Conservation (phyloP, 2,329 filamentous ascomycete species). For the Zopfia rhizophila region DNA sequence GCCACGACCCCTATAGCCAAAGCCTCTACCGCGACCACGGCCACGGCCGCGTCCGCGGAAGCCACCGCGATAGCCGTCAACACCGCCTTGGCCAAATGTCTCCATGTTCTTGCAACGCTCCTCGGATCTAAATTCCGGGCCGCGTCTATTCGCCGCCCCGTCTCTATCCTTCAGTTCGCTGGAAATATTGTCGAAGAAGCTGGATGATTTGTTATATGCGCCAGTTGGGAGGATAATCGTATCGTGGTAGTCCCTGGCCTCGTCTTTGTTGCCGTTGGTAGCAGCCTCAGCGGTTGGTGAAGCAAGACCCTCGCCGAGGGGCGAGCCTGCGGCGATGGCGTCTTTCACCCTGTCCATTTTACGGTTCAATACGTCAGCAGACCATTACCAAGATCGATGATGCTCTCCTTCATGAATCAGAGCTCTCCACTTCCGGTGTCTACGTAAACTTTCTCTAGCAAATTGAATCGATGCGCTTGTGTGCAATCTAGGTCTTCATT, state of each 20-base stretch:
- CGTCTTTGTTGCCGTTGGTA: conserved; percentile 50
- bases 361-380: conserved; percentile 39
- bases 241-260: conserved; percentile 52
- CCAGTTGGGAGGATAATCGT: conserved; percentile 58
- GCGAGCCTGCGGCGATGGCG: conserved; percentile 81
- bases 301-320: conserved; percentile 61
- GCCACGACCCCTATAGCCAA: conserved; percentile 58
- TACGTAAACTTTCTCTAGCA: conserved; percentile 58
- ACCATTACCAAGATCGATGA: conserved; percentile 38
- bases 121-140: conserved; percentile 88
- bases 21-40: conserved; percentile 66
- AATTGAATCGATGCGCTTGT: conserved; percentile 59
- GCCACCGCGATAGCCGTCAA: conserved; percentile 82
- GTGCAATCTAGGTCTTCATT: conserved; percentile 60
- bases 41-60: conserved; percentile 84
- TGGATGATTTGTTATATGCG: conserved; percentile 86
- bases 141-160: conserved; percentile 72
- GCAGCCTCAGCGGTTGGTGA: conserved; percentile 43
- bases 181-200: conserved; percentile 98
- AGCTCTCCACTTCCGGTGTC: conserved; percentile 18
- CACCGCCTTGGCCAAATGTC: conserved; percentile 95
- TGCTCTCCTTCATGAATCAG: conserved; percentile 33
- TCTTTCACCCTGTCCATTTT: conserved; percentile 78
- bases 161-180: conserved; percentile 91
- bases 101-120: conserved; percentile 97